Base-by-base conservation (phyloP, 768 basidiomycete genomes). In the Rickenella mellea region DNA sequence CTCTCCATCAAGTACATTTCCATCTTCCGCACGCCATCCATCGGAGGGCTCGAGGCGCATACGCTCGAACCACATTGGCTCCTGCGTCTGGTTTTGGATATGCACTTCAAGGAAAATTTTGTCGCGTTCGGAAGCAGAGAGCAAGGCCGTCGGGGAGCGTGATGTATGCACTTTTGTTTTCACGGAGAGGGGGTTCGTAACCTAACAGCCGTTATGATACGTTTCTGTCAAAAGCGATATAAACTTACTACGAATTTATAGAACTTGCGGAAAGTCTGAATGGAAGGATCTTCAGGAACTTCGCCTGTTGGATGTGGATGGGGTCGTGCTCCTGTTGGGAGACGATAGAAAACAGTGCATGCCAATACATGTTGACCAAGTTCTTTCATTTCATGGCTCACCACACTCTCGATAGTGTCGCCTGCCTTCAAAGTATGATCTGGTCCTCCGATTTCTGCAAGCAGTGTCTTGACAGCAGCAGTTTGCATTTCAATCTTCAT, bases 61-160 rank as follows among this genome's bases (percentile, higher is more conserved):
- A n/a, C 72, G 74, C 49, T 89, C 82, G 46, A 89, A 86, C 66
- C 72, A 78, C 64, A 92, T 72, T 2, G 81, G 70, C 11, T 80
- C 78, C 41, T 77, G 73, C 0, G 85, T 88, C 43, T 85, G 65
- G 52, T 97, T 97, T 55, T 94, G 90, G 9, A 94, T 80, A 54
- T 94, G 88, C 3, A 94, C 78, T 58, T 97, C 93, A 17, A 97
- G 77, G 60, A 90, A 92, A 26, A 94, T 71, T 48, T 88, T 88
- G 37, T 85, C 78, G 42, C 88, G 74, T 50, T 88, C 82, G 2
- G 59, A 35, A 2, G 71, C 59, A 5, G 78, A 73, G 22, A 92
- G 64, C 9, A 78, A 48, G 2, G 89, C 80, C 17, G 83, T 75
- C 1, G 89, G 82, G 0, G 86, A 81, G 40, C 72, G 74, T 1